Percentiles rank a stretch among this genome's conserved stretches.
phyloP scores from a whole-genome alignment of 345 rosid genomes.

The Ailanthus altissimus region DNA sequence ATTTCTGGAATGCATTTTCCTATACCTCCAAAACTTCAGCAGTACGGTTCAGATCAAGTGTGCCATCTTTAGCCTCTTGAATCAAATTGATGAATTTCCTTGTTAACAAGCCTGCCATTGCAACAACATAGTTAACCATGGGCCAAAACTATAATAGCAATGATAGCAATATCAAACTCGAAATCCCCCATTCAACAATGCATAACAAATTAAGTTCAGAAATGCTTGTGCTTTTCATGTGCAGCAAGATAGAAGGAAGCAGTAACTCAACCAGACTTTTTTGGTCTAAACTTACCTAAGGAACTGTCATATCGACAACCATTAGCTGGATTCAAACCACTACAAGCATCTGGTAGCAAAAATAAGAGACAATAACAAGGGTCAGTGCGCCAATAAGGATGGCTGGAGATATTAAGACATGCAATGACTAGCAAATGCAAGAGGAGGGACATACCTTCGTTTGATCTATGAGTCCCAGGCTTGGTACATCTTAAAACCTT shows the following conservation, averaged over 20 bases:
- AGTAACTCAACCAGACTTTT: not conserved
- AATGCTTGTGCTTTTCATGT: not conserved
- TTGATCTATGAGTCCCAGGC: slow-evolving; percentile 31
- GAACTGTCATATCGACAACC: slow-evolving; percentile 74
- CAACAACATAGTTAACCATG: slow-evolving; percentile 4
- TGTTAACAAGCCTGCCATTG: slow-evolving; percentile 58
- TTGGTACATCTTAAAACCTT: slow-evolving; percentile 41
- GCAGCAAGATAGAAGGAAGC: not conserved
- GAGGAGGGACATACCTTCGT: slow-evolving; percentile 40
- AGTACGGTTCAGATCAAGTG: slow-evolving; percentile 69
- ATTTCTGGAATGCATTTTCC: not conserved
- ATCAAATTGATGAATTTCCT: slow-evolving; percentile 66
- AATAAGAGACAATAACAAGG: slow-evolving; percentile 12
- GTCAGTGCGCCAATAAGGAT: not conserved
- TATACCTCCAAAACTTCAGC: slow-evolving; percentile 72
- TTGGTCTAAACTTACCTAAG: slow-evolving; percentile 42
- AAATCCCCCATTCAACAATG: not conserved
- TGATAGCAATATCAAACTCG: not conserved
- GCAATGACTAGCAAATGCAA: not conserved
- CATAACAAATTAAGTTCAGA: not conserved
- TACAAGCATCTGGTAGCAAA: slow-evolving; percentile 39
- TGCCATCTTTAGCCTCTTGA: slow-evolving; percentile 72
- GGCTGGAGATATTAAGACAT: not conserved
- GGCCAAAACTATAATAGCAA: not conserved
- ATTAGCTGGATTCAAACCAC: slow-evolving; percentile 39